A percentile compares a stretch with the other conserved stretches of the same genome.
These are phyloP conservation scores for Discostella stelligera DNA, from an alignment of 352 stramenopile genomes.

Conservation along the genomic window DNA sequence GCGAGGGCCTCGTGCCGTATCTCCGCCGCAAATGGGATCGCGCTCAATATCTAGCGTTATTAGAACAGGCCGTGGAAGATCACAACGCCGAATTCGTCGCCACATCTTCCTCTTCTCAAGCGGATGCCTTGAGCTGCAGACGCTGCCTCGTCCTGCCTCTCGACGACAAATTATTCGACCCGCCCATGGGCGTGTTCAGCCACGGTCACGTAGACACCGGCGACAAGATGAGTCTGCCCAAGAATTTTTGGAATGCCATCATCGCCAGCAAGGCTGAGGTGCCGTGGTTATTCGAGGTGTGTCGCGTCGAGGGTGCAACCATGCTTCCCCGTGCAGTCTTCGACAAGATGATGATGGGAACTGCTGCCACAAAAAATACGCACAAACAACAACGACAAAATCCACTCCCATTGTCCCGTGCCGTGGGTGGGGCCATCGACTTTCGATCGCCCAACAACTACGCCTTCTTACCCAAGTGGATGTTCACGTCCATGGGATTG, in stretches of 20 bases:
- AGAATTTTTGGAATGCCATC: constrained; percentile 72
- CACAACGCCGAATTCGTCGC: constrained; percentile 75
- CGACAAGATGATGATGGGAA: not conserved
- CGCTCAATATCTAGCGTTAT: constrained; percentile 43
- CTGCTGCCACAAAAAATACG: not conserved
- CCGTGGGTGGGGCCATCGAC: constrained; percentile 72
- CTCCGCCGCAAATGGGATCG: constrained; percentile 30
- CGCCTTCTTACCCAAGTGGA: constrained; percentile 78
- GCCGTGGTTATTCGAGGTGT: constrained; percentile 77
- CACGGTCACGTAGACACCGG: constrained; percentile 77
- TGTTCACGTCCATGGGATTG: constrained; percentile 74
- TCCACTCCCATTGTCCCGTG: constrained; percentile 44
- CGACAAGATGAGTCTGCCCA: constrained; percentile 77
- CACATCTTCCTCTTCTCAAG: constrained; percentile 10
- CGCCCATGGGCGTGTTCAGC: constrained; percentile 74
- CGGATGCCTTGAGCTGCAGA: constrained; percentile 41
- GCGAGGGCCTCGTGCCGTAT: constrained; percentile 8
- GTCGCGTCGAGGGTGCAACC: constrained; percentile 59
- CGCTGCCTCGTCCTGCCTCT: constrained; percentile 71
- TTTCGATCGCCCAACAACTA: constrained; percentile 79
- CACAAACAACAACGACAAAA: not conserved
- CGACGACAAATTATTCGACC: constrained; percentile 68
- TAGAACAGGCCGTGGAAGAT: constrained; percentile 80
- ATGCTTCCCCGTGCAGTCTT: not conserved
- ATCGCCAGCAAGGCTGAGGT: constrained; percentile 66